A percentile compares a stretch with the other conserved stretches of the same genome.
phyloP scores from a whole-genome alignment of 495 filamentous ascomycete genomes.

The Aspergillus avenaceus region DNA sequence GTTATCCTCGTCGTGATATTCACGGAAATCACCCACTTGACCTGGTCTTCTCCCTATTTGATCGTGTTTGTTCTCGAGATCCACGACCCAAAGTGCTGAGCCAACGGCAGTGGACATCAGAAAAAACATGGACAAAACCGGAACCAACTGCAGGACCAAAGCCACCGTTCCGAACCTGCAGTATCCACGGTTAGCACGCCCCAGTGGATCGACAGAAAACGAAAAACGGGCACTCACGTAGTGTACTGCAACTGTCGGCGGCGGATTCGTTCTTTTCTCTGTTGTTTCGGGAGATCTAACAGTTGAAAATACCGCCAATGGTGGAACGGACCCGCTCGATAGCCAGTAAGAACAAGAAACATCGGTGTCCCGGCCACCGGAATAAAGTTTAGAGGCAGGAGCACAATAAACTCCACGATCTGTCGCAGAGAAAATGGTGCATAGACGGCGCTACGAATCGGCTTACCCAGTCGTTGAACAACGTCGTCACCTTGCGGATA shows the following conservation, averaged over 20 bases:
- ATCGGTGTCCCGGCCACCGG: conserved; percentile 59
- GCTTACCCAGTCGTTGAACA: conserved; percentile 54
- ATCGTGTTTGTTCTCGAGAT: conserved; percentile 48
- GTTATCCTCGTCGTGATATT: conserved; percentile 29
- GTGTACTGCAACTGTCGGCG: conserved; percentile 55
- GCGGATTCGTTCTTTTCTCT: conserved; percentile 52
- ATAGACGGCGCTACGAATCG: conserved; percentile 54
- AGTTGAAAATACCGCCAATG: conserved; percentile 66
- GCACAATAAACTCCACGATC: conserved; percentile 70
- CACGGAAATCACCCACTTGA: conserved; percentile 22
- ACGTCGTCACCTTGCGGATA: conserved; percentile 49
- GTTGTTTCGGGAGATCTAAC: conserved; percentile 51
- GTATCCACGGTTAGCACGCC: not conserved
- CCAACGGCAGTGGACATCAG: conserved; percentile 62
- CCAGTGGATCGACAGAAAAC: conserved; percentile 5
- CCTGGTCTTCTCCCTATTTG: conserved; percentile 21
- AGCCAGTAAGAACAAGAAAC: conserved; percentile 60
- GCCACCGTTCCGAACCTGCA: conserved; percentile 58
- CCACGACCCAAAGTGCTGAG: conserved; percentile 58
- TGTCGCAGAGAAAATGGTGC: conserved; percentile 69
- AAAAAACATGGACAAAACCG: conserved; percentile 63
- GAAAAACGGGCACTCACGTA: conserved; percentile 41
- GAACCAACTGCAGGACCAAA: conserved; percentile 57
- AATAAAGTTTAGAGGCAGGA: conserved; percentile 63
- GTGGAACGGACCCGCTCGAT: conserved; percentile 61